phyloP scores from a whole-genome alignment of 805 yeast genomes.

The Candida fluviatilis region DNA sequence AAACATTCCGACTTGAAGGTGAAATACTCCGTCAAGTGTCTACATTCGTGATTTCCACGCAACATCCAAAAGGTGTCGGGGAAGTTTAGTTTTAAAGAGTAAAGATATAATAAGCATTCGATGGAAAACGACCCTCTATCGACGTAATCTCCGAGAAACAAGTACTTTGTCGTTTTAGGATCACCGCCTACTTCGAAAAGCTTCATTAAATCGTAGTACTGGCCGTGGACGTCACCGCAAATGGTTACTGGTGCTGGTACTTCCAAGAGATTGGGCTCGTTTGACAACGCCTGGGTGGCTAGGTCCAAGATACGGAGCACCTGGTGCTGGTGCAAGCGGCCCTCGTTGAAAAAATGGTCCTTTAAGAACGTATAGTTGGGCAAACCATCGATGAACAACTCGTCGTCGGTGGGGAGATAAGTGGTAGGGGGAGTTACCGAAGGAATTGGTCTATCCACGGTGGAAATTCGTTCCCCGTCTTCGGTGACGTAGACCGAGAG shows the following conservation, averaged over 20 bases:
- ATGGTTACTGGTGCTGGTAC: conserved; percentile 93
- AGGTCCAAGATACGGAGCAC: conserved; percentile 58
- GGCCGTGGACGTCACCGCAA: conserved; percentile 98
- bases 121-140: conserved; percentile 91
- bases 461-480: conserved; percentile 53
- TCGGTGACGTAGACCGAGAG: conserved; percentile 47
- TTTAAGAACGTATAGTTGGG: conserved; percentile 72
- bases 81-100: conserved; percentile 72
- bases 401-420: conserved; percentile 58
- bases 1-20: conserved; percentile 89
- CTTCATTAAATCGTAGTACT: conserved; percentile 84
- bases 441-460: conserved; percentile 54
- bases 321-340: conserved; percentile 70
- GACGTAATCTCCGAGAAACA: conserved; percentile 91
- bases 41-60: conserved; percentile 94
- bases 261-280: conserved; percentile 74
- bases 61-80: conserved; percentile 75
- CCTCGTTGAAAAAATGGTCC: conserved; percentile 75
- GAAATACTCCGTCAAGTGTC: conserved; percentile 88
- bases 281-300: conserved; percentile 58
- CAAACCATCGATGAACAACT: conserved; percentile 62
- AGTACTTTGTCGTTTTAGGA: conserved; percentile 69
- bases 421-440: conserved; percentile 66
- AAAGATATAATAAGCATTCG: conserved; percentile 73
- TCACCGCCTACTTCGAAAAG: conserved; percentile 92